Conservation (phyloP, 257 asterid species). For the Nicotiana noctiflora region DNA sequence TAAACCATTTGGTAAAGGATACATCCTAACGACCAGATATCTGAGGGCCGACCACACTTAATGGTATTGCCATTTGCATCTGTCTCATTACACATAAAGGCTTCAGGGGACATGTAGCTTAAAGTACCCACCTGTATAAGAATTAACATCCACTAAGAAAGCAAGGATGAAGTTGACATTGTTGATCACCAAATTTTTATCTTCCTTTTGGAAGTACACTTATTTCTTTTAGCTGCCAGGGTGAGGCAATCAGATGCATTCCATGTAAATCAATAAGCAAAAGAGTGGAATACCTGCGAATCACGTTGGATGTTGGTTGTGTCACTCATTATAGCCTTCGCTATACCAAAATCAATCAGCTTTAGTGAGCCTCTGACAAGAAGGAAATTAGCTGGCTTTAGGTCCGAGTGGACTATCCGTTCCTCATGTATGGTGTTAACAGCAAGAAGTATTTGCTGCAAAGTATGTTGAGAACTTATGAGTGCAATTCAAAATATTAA, state of each 20-base stretch:
- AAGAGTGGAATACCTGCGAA: slow-evolving; percentile 59
- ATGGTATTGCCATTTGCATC: slow-evolving; percentile 84
- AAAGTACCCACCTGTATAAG: slow-evolving; percentile 85
- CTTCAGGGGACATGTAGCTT: slow-evolving; percentile 99
- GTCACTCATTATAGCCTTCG: slow-evolving; percentile 95
- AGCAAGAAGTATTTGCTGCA: slow-evolving; percentile 93
- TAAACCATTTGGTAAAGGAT: slow-evolving; percentile 98
- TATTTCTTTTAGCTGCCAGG: background rate
- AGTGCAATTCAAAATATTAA: background rate
- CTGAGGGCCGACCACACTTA: slow-evolving; percentile 95
- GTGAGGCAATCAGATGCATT: background rate
- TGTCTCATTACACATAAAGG: slow-evolving; percentile 91
- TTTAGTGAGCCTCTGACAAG: slow-evolving; percentile 90
- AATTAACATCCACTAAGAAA: slow-evolving; percentile 5
- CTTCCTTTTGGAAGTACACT: background rate
- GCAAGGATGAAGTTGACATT: background rate
- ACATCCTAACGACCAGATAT: slow-evolving; percentile 98
- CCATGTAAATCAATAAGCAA: background rate
- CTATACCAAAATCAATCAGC: slow-evolving; percentile 97
- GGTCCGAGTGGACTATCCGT: slow-evolving; percentile 94
- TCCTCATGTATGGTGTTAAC: slow-evolving; percentile 98
- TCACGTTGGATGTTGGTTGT: slow-evolving; percentile 98
- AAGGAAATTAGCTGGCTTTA: slow-evolving; percentile 99
- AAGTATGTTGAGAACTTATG: background rate
- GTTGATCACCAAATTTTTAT: background rate